These are phyloP conservation scores for Isatis lusitanica DNA, from an alignment of 441 rosid genomes.

Conservation along the genomic window DNA sequence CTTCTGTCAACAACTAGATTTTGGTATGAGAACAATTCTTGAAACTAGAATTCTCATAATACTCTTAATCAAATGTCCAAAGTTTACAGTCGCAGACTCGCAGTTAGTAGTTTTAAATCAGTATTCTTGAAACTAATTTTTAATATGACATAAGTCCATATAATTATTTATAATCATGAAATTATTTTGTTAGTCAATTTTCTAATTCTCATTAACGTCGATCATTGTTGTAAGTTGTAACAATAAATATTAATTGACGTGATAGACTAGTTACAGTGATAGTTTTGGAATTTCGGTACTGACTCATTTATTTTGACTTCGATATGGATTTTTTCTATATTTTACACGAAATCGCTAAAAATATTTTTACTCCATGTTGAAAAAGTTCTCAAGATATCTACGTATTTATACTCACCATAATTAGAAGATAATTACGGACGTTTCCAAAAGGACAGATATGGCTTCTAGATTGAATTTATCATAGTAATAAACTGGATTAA, in stretches of 20 bases:
- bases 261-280: no score
- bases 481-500: not conserved
- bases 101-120: no score
- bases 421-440: not conserved
- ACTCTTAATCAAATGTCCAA: no score
- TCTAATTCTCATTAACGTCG: not conserved
- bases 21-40: not conserved
- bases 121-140: not conserved
- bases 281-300: not conserved
- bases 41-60: no score
- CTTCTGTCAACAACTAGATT: not conserved
- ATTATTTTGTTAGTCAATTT: not conserved
- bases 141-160: not conserved
- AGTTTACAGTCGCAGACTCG: no score
- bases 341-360: not conserved
- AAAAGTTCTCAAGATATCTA: not conserved
- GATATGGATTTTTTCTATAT: not conserved
- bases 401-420: not conserved
- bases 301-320: not conserved
- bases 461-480: not conserved
- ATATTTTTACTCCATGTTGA: not conserved
- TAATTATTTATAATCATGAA: not conserved
- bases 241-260: no score
- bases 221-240: no score
- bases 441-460: constrained; percentile 19